These are phyloP conservation scores for Mallotus nudiflorus DNA, from an alignment of 345 rosid genomes.

Conservation along the genomic window DNA sequence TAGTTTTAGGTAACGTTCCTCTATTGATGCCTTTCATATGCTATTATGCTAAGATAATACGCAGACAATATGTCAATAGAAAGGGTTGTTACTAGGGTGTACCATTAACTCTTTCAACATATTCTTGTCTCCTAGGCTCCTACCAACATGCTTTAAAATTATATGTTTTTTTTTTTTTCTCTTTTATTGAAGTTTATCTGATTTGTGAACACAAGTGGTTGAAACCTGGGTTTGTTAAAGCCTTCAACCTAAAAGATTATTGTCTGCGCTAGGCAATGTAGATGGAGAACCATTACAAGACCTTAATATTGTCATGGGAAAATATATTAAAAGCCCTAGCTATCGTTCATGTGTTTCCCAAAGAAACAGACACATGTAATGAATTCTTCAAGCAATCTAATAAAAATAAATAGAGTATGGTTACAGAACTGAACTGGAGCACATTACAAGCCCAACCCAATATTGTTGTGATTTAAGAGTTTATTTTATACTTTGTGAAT, in stretches of 20 bases:
- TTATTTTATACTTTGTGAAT: neutral
- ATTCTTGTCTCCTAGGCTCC: neutral
- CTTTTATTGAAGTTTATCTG: neutral
- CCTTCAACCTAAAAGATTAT: neutral
- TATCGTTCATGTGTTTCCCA: neutral
- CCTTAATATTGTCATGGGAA: neutral
- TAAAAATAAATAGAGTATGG: neutral
- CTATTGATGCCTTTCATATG: too few relatives aligned
- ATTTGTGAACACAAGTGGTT: constrained; percentile 2
- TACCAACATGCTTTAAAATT: neutral
- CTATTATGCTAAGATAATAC: too few relatives aligned
- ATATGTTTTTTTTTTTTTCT: neutral
- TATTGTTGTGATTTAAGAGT: neutral
- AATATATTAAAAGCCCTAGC: neutral
- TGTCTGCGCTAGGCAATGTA: neutral
- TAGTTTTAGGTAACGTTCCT: too few relatives aligned
- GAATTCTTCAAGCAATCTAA: neutral
- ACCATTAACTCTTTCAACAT: too few relatives aligned
- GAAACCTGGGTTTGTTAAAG: neutral
- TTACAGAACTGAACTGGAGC: neutral
- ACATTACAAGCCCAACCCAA: neutral
- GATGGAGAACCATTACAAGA: too few relatives aligned
- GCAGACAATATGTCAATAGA: too few relatives aligned
- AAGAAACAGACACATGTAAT: neutral
- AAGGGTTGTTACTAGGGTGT: too few relatives aligned